Conservation (phyloP, 2,329 filamentous ascomycete species). For the Pyrenochaeta sp. region DNA sequence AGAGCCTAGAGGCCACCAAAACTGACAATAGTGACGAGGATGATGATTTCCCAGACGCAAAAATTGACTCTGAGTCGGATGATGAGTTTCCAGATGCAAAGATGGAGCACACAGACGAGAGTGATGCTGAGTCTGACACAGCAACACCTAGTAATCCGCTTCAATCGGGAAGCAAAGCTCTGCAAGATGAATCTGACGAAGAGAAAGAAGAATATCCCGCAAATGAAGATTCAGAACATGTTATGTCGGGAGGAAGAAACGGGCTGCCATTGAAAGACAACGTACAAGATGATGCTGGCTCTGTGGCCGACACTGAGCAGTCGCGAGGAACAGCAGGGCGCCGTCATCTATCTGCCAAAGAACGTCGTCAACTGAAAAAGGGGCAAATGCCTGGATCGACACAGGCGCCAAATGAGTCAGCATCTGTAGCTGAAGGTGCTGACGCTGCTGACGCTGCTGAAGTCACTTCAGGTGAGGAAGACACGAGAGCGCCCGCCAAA, state of each 20-base stretch:
- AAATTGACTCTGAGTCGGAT: slow-evolving; percentile 49
- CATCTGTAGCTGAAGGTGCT: slow-evolving; percentile 13
- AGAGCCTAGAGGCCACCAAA: slow-evolving; percentile 25
- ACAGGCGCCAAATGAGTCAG: slow-evolving; percentile 19
- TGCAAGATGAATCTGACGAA: slow-evolving; percentile 26
- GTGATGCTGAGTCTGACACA: slow-evolving; percentile 45
- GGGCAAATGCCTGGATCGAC: slow-evolving; percentile 33
- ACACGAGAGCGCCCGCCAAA: slow-evolving; percentile 21
- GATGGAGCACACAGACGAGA: slow-evolving; percentile 47
- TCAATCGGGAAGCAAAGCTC: slow-evolving; percentile 36
- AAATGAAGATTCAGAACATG: slow-evolving; percentile 5
- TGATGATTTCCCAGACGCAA: slow-evolving; percentile 57
- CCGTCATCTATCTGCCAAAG: slow-evolving; percentile 50
- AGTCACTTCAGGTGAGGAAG: slow-evolving; percentile 33
- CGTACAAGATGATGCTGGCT: slow-evolving; percentile 36
- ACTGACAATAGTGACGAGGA: slow-evolving; percentile 51
- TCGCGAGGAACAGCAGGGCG: slow-evolving; percentile 30
- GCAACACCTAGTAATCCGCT: slow-evolving; percentile 49
- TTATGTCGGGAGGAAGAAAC: slow-evolving; percentile 22
- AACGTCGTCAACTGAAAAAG: slow-evolving; percentile 50
- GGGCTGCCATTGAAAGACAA: slow-evolving; percentile 11
- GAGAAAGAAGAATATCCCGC: slow-evolving; percentile 31
- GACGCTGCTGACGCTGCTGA: slow-evolving; percentile 45
- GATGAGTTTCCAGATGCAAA: slow-evolving; percentile 57
- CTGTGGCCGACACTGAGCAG: slow-evolving; percentile 39